Evolutionary conservation across 169 alveolate genomes (phyloP), one percentile per base, ranked within the genome.

Genomic region (Besnoitia besnoiti): DNA sequence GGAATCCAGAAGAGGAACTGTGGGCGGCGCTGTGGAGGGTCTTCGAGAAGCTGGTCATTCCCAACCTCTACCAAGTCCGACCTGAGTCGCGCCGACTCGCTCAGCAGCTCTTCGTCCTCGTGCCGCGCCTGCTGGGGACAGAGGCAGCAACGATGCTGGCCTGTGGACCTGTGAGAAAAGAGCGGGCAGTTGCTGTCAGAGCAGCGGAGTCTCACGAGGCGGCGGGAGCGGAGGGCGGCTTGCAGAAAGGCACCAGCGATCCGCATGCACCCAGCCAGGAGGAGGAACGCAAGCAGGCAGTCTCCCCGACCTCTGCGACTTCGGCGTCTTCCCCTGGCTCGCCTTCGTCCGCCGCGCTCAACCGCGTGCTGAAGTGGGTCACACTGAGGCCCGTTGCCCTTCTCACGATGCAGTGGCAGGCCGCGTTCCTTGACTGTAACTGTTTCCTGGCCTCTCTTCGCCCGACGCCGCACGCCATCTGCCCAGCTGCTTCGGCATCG

Each of bases 361-460:
- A 2, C 46, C 90, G 93, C 10, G 90, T 90, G 62, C 90, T 90
- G 90, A 84, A 84, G 37, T 90, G 93, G 93, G 90, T 90, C 1
- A 90, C 93, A 0, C 82, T 79, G 24, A 14, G 93, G 2, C 93
- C 85, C 39, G 62, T 90, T 40, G 49, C 87, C 49, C 90, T 90
- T 42, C 90, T 90, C 79, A 42, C 93, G 21, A 84, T 85, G 19
- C 62, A 46, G 37, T 90, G 93, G 89, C 93, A 90, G 51, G 33
- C 82, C 16, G 93, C 93, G 33, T 90, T 90, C 67, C 51, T 90
- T 30, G 93, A 90, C 50, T 90, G 93, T 46, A 62, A 46, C 47
- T 90, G 93, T 33, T 90, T 90, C 44, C 79, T 90, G 44, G 93
- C 93, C 35, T 61, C 93, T 12, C 73, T 90, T 47, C 89, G 93